These are phyloP conservation scores for Microdochium trichocladiopsis DNA, from an alignment of 2,329 filamentous ascomycete species.

Conservation along the genomic window DNA sequence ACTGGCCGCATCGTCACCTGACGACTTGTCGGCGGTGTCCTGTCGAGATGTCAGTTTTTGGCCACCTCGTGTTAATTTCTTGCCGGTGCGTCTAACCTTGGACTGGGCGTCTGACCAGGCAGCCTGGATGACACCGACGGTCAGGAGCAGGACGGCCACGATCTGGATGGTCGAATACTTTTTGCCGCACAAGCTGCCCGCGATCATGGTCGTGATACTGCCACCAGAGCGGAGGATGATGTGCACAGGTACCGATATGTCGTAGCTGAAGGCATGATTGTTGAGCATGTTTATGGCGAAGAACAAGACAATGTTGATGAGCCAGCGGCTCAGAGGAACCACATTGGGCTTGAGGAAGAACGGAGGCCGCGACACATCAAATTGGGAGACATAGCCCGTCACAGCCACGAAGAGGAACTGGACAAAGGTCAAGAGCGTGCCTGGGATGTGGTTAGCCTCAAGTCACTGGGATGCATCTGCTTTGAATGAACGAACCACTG, in stretches of 20 bases:
- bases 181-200: slow-evolving; percentile 84
- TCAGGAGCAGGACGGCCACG: slow-evolving; percentile 74
- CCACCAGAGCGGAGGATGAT: slow-evolving; percentile 94
- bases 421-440: slow-evolving; percentile 80
- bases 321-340: slow-evolving; percentile 79
- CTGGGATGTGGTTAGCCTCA: slow-evolving; percentile 29
- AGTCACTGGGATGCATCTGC: slow-evolving; percentile 5
- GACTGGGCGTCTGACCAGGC: slow-evolving; percentile 83
- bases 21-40: slow-evolving; percentile 13
- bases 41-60: slow-evolving; percentile 2
- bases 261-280: slow-evolving; percentile 95
- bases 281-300: slow-evolving; percentile 93
- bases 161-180: slow-evolving; percentile 75
- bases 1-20: slow-evolving; percentile 20
- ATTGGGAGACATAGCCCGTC: slow-evolving; percentile 69
- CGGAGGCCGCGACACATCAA: slow-evolving; percentile 59
- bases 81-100: slow-evolving; percentile 50
- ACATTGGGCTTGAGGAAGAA: slow-evolving; percentile 70
- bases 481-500: slow-evolving; percentile 52
- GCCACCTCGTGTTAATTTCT: not conserved
- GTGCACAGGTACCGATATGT: slow-evolving; percentile 92
- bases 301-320: slow-evolving; percentile 84
- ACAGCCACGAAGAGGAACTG: slow-evolving; percentile 81
- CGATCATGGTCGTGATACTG: slow-evolving; percentile 89
- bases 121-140: slow-evolving; percentile 76